Conservation (phyloP, 2,329 filamentous ascomycete species). For the Aureobasidium namibiae region DNA sequence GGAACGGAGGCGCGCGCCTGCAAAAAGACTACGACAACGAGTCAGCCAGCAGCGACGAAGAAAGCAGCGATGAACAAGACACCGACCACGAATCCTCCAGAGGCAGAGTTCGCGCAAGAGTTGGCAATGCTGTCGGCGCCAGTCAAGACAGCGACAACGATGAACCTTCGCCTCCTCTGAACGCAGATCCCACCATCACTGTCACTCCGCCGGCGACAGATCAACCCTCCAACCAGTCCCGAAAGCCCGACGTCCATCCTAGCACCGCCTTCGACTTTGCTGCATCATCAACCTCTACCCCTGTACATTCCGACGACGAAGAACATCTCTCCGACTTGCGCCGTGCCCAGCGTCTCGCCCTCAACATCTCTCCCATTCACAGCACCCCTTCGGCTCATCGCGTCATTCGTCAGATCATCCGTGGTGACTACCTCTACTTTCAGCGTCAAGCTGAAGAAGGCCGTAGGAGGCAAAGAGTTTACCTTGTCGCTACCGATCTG, state of each 20-base stretch:
- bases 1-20: constrained; percentile 9
- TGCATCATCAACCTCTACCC: constrained; percentile 49
- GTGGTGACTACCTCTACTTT: constrained; percentile 74
- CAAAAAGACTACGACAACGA: constrained; percentile 15
- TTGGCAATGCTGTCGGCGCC: constrained; percentile 11
- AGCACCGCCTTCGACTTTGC: constrained; percentile 74
- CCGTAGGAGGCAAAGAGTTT: constrained; percentile 72
- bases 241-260: constrained; percentile 55
- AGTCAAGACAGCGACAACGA: constrained; percentile 13
- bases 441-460: constrained; percentile 72
- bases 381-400: constrained; percentile 69
- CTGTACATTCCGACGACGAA: constrained; percentile 77
- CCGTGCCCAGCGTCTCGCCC: constrained; percentile 73
- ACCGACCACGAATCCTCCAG: constrained; percentile 18
- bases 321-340: constrained; percentile 77
- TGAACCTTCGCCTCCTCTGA: constrained; percentile 5
- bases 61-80: constrained; percentile 24
- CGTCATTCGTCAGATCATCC: constrained; percentile 80
- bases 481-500: constrained; percentile 89
- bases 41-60: constrained; percentile 22
- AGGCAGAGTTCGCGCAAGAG: constrained; percentile 16
- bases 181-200: constrained; percentile 21
- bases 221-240: constrained; percentile 19
- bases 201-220: constrained; percentile 19
- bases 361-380: constrained; percentile 72